Evolutionary conservation across 176 grass and related monocot genomes (phyloP).

Genomic region (Ensete glaucum): DNA sequence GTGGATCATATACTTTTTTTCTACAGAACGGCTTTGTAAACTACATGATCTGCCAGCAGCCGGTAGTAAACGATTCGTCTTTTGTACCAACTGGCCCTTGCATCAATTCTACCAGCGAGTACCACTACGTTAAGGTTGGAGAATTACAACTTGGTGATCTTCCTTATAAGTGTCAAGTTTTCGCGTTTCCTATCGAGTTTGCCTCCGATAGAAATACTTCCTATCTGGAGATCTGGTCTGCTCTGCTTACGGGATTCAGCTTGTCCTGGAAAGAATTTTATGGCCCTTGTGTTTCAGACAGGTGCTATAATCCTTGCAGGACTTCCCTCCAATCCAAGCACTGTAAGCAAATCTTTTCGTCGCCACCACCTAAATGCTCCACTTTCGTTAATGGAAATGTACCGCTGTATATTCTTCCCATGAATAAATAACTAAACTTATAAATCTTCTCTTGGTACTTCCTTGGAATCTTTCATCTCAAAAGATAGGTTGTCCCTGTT

Average conservation of each 20-base stretch:
- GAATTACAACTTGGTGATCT: not conserved
- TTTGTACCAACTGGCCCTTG: not conserved
- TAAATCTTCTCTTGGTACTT: too few relatives aligned
- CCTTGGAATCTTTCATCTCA: too few relatives aligned
- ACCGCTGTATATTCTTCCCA: not conserved
- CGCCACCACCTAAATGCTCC: not conserved
- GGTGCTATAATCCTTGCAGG: not conserved
- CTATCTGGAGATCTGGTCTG: not conserved
- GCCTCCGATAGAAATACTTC: not conserved
- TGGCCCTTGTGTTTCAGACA: not conserved
- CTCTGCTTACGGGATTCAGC: not conserved
- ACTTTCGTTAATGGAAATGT: not conserved
- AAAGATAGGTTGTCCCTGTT: too few relatives aligned
- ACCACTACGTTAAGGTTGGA: not conserved
- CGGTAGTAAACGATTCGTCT: not conserved
- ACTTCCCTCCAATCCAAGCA: not conserved
- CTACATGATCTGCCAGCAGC: not conserved
- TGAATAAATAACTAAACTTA: too few relatives aligned
- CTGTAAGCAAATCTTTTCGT: not conserved
- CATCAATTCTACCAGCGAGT: not conserved
- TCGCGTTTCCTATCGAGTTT: too few relatives aligned
- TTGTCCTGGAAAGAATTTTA: not conserved
- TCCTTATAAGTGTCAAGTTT: fast-evolving
- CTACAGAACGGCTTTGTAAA: too few relatives aligned
- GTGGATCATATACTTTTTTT: too few relatives aligned